A percentile compares a stretch with the other conserved stretches of the same genome.
Evolutionary conservation across 305 asterid species (phyloP).

Genomic region (Euphrasia arctica): DNA sequence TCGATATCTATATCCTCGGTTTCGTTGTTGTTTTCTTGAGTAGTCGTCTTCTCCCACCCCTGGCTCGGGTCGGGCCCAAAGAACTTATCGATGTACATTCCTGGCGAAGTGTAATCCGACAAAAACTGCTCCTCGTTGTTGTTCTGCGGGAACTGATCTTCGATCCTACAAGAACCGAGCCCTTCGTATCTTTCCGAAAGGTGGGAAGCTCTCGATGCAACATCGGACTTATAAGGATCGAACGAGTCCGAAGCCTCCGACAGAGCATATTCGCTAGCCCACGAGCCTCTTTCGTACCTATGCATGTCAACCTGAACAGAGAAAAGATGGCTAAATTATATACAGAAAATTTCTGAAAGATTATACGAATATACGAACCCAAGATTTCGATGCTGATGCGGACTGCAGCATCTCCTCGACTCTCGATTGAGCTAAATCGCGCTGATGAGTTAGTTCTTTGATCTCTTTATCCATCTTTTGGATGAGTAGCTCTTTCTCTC

Average conservation of each 20-base stretch:
- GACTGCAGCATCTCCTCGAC: slow-evolving; percentile 43
- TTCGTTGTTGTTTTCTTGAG: slow-evolving; percentile 33
- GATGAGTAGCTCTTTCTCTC: slow-evolving; percentile 74
- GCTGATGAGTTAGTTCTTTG: slow-evolving; percentile 55
- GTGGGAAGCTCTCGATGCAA: slow-evolving; percentile 38
- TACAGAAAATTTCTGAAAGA: neutral
- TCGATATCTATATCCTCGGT: slow-evolving; percentile 48
- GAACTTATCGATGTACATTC: slow-evolving; percentile 73
- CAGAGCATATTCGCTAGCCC: slow-evolving; percentile 54
- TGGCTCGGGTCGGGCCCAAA: slow-evolving; percentile 91
- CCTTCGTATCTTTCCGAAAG: slow-evolving; percentile 42
- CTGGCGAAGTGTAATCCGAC: slow-evolving; percentile 67
- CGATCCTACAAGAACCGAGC: slow-evolving; percentile 29
- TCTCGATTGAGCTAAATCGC: slow-evolving; percentile 66
- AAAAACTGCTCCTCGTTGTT: slow-evolving; percentile 64
- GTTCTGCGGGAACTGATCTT: slow-evolving; percentile 42
- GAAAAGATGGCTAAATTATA: neutral
- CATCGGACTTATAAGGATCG: slow-evolving; percentile 52
- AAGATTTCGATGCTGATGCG: slow-evolving; percentile 43
- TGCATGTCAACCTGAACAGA: slow-evolving; percentile 39
- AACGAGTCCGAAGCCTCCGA: slow-evolving; percentile 74
- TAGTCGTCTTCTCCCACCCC: slow-evolving; percentile 75
- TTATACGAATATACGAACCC: slow-evolving; percentile 39
- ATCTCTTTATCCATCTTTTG: slow-evolving; percentile 92
- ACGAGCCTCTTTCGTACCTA: slow-evolving; percentile 44